These are phyloP conservation scores for Ceraceosorus guamensis DNA, from an alignment of 1,284 basidiomycete genomes.

Conservation along the genomic window DNA sequence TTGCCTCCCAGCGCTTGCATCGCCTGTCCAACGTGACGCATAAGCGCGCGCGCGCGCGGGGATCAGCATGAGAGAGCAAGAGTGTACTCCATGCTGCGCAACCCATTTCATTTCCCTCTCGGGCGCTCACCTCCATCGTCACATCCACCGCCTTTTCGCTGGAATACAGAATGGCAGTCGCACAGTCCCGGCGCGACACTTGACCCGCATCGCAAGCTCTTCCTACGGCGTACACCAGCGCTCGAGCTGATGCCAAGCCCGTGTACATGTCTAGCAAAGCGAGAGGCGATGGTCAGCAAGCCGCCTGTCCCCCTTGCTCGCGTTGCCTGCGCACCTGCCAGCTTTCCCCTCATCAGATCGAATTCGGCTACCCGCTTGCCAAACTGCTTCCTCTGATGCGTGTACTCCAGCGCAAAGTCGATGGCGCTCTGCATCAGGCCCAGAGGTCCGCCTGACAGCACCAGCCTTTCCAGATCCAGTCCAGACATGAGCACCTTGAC, in stretches of 20 bases:
- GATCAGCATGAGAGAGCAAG: background rate
- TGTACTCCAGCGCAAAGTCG: conserved; percentile 77
- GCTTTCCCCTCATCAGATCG: conserved; percentile 85
- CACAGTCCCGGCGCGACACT: conserved; percentile 52
- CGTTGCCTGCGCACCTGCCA: conserved; percentile 34
- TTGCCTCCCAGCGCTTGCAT: conserved; percentile 38
- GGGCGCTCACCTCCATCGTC: conserved; percentile 19
- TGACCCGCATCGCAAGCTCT: conserved; percentile 30
- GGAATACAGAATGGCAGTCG: conserved; percentile 32
- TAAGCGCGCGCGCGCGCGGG: too few species aligned
- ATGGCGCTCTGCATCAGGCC: conserved; percentile 87
- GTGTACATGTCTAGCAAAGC: conserved; percentile 76
- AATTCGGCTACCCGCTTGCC: conserved; percentile 79
- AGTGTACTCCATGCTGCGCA: background rate
- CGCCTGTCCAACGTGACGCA: conserved; percentile 5
- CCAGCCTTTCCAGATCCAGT: conserved; percentile 81
- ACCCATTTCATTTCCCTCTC: too few species aligned
- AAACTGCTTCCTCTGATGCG: conserved; percentile 86
- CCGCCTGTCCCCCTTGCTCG: background rate
- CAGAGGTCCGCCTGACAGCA: conserved; percentile 75
- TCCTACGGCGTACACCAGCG: conserved; percentile 81
- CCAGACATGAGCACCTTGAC: conserved; percentile 88
- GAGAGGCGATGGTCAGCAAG: too few species aligned
- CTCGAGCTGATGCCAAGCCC: conserved; percentile 74
- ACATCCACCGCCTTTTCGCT: conserved; percentile 30